These are phyloP conservation scores for Dovyalis caffra DNA, from an alignment of 345 rosid genomes.

Conservation along the genomic window DNA sequence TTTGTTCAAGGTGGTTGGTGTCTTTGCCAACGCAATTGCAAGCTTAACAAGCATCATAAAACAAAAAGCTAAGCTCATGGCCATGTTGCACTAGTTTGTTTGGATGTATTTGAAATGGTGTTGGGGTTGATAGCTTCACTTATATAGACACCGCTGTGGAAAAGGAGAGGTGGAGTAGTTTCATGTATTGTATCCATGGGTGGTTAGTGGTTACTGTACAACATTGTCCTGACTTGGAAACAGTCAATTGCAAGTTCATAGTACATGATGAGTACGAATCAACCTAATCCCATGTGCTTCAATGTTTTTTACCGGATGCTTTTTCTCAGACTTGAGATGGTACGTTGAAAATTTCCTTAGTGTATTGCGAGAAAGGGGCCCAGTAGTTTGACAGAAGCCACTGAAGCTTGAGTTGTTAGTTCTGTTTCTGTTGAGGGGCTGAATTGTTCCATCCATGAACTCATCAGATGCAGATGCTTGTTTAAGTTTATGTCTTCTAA, in stretches of 20 bases:
- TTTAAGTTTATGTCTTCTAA: background rate
- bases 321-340: background rate
- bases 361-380: background rate
- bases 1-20: constrained; percentile 32
- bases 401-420: background rate
- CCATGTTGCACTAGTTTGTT: background rate
- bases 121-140: background rate
- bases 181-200: background rate
- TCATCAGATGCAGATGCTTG: background rate
- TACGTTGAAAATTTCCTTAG: background rate
- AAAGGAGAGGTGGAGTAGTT: background rate
- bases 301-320: background rate
- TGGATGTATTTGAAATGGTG: background rate
- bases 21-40: constrained; percentile 21
- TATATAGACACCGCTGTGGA: background rate
- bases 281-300: constrained; percentile 18
- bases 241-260: background rate
- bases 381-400: background rate
- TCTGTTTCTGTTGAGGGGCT: background rate
- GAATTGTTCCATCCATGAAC: constrained; percentile 3
- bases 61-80: constrained; percentile 3
- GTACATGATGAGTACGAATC: background rate
- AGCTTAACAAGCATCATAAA: constrained; percentile 13
- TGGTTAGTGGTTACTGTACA: background rate
- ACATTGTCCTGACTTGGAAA: background rate